Conservation (phyloP, 2,329 filamentous ascomycete genomes). For the Fusarium goolgardi region DNA sequence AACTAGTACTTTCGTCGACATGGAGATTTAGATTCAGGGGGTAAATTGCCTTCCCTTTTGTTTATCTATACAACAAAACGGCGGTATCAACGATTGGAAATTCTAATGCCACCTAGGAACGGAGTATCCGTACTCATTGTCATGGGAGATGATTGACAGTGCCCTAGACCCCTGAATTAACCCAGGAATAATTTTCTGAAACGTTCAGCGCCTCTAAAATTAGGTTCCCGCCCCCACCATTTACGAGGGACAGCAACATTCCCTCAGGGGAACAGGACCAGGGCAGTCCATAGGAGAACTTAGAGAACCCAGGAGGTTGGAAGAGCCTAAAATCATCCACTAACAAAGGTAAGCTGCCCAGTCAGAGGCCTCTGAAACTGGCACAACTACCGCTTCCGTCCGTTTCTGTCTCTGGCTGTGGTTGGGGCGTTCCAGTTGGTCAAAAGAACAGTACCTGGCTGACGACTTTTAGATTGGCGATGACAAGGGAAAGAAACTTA, state of each 20-base stretch:
- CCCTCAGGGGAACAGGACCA: constrained; percentile 28
- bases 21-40: not conserved
- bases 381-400: constrained; percentile 31
- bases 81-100: not conserved
- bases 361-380: constrained; percentile 38
- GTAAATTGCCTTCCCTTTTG: not conserved
- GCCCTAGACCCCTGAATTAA: constrained; percentile 25
- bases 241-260: constrained; percentile 27
- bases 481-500: constrained; percentile 15
- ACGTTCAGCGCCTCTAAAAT: constrained; percentile 38
- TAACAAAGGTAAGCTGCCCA: constrained; percentile 23
- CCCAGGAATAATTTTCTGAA: constrained; percentile 34
- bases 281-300: not conserved
- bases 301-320: constrained; percentile 20
- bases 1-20: not conserved
- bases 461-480: constrained; percentile 37
- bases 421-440: constrained; percentile 23
- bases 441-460: constrained; percentile 1
- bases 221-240: constrained; percentile 28
- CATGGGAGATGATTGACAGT: constrained; percentile 10
- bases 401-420: constrained; percentile 17
- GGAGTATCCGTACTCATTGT: not conserved
- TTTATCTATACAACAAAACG: not conserved
- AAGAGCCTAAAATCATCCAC: constrained; percentile 14
- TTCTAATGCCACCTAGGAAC: not conserved